A percentile compares a stretch with the other conserved stretches of the same genome.
phyloP scores from a whole-genome alignment of 1,139 yeast genomes.

The Torulaspora globosa region DNA sequence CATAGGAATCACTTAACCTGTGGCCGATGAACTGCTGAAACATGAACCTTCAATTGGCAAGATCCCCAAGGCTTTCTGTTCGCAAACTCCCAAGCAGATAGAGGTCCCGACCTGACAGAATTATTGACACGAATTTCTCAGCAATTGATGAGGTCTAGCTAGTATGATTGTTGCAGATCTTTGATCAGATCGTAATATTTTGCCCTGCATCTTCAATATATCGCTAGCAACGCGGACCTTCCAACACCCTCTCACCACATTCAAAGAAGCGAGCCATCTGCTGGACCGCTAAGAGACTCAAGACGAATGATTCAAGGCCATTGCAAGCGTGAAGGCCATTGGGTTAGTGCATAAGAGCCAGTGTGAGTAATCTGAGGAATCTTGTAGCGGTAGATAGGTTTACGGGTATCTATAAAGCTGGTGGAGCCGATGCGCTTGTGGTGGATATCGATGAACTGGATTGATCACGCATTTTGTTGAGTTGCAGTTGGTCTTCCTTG shows the following conservation, averaged over 20 bases:
- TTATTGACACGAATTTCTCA: background rate
- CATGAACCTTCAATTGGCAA: slow-evolving; percentile 1
- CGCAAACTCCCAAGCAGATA: background rate
- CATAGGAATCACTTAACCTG: slow-evolving; percentile 6
- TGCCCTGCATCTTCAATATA: background rate
- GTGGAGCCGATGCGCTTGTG: slow-evolving; percentile 4
- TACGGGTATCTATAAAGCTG: slow-evolving; percentile 5
- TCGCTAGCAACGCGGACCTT: slow-evolving; percentile 1
- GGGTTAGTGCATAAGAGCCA: too few relatives aligned
- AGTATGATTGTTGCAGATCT: background rate
- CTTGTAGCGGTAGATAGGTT: background rate
- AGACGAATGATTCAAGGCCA: too few relatives aligned
- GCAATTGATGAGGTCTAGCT: background rate
- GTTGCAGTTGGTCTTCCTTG: slow-evolving; percentile 22
- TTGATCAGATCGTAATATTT: background rate
- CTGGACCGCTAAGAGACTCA: background rate
- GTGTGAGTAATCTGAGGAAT: background rate
- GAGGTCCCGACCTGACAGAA: background rate
- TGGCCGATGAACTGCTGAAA: background rate
- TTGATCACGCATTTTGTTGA: slow-evolving; percentile 2
- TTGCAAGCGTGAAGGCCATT: too few relatives aligned
- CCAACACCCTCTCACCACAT: background rate
- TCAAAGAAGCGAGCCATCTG: background rate
- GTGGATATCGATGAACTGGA: slow-evolving; percentile 3
- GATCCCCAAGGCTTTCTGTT: background rate